Conservation (phyloP, 2,329 filamentous ascomycete genomes). For the Penicillium sp. region DNA sequence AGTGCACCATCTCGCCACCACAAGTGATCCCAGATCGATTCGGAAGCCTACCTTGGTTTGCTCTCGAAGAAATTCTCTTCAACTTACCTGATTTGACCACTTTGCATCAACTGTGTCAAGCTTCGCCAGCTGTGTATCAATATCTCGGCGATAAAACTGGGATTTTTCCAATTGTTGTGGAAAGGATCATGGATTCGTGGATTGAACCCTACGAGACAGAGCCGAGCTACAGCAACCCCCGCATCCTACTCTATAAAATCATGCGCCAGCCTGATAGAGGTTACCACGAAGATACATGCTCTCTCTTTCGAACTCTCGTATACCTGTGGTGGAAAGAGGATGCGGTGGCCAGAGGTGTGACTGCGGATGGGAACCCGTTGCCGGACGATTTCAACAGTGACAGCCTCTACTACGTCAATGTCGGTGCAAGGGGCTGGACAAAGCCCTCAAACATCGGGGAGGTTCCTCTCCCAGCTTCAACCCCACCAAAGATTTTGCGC, state of each 20-base stretch:
- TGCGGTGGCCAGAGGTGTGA: rapidly evolving
- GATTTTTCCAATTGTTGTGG: not conserved
- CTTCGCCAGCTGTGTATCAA: not conserved
- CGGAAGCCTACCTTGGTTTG: not conserved
- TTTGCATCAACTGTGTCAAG: not conserved
- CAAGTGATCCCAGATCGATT: not conserved
- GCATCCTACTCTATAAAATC: too few species aligned
- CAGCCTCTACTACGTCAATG: not conserved
- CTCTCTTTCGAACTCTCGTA: not conserved
- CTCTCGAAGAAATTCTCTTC: not conserved
- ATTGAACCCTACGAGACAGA: too few species aligned
- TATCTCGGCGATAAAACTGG: not conserved
- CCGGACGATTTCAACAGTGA: rapidly evolving
- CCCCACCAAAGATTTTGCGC: not conserved
- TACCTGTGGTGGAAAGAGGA: slow-evolving; percentile 1
- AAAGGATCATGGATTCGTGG: not conserved
- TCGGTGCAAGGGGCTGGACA: too few species aligned
- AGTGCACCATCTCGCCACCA: not conserved
- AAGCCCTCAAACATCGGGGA: not conserved
- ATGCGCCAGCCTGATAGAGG: too few species aligned
- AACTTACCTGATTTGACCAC: not conserved
- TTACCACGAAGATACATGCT: too few species aligned
- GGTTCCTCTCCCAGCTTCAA: not conserved
- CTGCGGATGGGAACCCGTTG: not conserved
- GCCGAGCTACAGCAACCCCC: too few species aligned